Percentiles rank a stretch among this genome's conserved stretches.
Conservation (phyloP, 73 alveolate species). For the Stentor coeruleus region DNA sequence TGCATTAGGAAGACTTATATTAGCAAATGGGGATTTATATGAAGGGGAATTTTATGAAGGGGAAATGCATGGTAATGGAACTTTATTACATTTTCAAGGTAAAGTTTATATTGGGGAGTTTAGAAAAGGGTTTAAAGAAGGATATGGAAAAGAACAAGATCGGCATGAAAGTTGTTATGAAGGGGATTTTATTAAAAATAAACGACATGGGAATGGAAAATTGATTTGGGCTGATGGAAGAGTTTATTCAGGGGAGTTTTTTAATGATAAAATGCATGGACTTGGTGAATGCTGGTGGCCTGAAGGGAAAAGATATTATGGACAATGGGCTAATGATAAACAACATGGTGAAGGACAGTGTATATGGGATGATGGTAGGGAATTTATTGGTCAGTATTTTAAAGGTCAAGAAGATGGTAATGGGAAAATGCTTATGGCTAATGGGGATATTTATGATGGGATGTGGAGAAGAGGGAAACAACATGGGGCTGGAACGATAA, state of each 20-base stretch:
- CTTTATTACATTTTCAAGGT: too few species aligned
- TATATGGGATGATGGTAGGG: too few species aligned
- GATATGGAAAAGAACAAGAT: not conserved
- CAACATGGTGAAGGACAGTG: not conserved
- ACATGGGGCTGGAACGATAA: too few species aligned
- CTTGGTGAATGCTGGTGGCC: not conserved
- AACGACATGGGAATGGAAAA: not conserved
- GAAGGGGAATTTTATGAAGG: too few species aligned
- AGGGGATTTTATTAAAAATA: not conserved
- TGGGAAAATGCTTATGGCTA: too few species aligned
- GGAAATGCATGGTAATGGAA: too few species aligned
- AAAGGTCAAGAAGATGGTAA: too few species aligned
- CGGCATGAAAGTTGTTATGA: not conserved
- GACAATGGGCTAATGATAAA: not conserved
- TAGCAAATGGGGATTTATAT: too few species aligned
- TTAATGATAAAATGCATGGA: not conserved
- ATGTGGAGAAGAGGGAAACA: too few species aligned
- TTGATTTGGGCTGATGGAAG: not conserved
- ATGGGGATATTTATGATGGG: too few species aligned
- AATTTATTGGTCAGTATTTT: too few species aligned
- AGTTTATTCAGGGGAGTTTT: not conserved
- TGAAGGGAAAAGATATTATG: not conserved
- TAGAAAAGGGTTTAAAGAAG: constrained; percentile 5
- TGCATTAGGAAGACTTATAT: too few species aligned
- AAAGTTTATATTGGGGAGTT: constrained; percentile 1